These are phyloP conservation scores for Massarina eburnea DNA, from an alignment of 2,329 filamentous ascomycete species.

Conservation along the genomic window DNA sequence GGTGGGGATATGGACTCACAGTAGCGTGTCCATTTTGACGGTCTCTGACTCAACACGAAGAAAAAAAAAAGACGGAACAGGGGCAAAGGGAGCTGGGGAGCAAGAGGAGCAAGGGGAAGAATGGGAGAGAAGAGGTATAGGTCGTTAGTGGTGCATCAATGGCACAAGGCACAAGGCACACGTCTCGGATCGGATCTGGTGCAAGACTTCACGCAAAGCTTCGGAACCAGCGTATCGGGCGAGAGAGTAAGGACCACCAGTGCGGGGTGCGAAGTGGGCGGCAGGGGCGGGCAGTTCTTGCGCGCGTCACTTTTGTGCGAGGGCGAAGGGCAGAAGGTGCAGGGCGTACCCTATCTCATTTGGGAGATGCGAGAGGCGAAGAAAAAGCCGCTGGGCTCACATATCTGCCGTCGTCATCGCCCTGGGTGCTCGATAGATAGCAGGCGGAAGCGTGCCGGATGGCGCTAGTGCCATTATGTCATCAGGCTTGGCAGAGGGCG, in stretches of 20 bases:
- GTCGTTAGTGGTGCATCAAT: constrained; percentile 3
- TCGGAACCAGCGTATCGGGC: constrained; percentile 13
- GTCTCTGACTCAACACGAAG: constrained; percentile 9
- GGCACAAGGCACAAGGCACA: neutral
- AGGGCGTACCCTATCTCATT: too few species aligned
- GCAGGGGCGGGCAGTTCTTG: neutral
- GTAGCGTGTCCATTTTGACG: constrained; percentile 60
- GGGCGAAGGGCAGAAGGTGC: too few species aligned
- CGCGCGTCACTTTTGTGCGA: too few species aligned
- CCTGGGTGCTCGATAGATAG: neutral
- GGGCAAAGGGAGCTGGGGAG: constrained; percentile 5
- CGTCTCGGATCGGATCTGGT: constrained; percentile 1
- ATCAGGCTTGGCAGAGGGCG: constrained; percentile 15
- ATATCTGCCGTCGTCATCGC: neutral
- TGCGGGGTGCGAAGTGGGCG: constrained; percentile 10
- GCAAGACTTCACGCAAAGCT: constrained; percentile 13
- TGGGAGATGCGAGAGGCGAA: too few species aligned
- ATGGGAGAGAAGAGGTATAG: constrained; percentile 4
- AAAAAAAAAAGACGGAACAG: constrained; percentile 5
- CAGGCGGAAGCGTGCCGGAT: constrained; percentile 11
- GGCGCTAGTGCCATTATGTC: constrained; percentile 26
- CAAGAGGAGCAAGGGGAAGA: constrained; percentile 6
- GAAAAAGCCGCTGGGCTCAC: too few species aligned
- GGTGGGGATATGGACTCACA: constrained; percentile 54
- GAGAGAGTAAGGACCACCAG: too few species aligned